These are phyloP conservation scores for Verticillium tricorpus DNA, from an alignment of 2,329 filamentous ascomycete species.

Conservation along the genomic window DNA sequence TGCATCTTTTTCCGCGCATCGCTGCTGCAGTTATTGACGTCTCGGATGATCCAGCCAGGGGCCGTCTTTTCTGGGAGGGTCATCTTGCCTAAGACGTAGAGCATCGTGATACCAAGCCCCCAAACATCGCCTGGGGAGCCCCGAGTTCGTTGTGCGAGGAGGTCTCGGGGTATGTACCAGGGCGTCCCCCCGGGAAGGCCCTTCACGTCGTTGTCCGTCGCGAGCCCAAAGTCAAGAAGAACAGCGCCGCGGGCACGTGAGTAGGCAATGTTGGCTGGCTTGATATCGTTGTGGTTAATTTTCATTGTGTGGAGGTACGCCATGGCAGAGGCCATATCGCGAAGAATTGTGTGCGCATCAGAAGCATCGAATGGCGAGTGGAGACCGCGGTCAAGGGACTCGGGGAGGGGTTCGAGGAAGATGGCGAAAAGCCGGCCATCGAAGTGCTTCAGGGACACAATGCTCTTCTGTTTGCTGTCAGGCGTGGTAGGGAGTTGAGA, in stretches of 20 bases:
- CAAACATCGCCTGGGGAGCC: conserved; percentile 4
- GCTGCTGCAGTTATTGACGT: too few relatives aligned
- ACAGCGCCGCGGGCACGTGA: conserved; percentile 4
- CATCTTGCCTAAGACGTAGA: conserved; percentile 8
- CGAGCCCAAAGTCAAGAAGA: conserved; percentile 9
- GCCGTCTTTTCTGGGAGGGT: not conserved
- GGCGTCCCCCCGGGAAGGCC: conserved; percentile 5
- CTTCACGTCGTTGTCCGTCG: not conserved
- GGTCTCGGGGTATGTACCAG: conserved; percentile 11
- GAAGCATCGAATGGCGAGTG: not conserved
- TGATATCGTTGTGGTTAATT: conserved; percentile 10
- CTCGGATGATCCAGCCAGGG: too few relatives aligned
- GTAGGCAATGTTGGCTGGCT: conserved; percentile 10
- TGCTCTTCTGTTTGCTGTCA: too few relatives aligned
- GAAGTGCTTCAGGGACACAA: too few relatives aligned
- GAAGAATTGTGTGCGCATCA: conserved; percentile 3
- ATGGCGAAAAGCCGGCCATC: too few relatives aligned
- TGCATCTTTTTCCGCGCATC: too few relatives aligned
- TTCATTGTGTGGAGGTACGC: conserved; percentile 1
- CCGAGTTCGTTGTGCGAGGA: not conserved
- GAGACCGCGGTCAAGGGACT: conserved; percentile 1
- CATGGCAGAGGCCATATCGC: conserved; percentile 4
- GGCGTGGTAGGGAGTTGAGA: too few relatives aligned
- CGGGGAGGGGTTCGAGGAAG: too few relatives aligned
- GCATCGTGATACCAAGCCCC: conserved; percentile 12